Evolutionary conservation across 108 stramenopile genomes (phyloP), one percentile per base, ranked within the genome.

Genomic region (Schizochytrium sp.): DNA sequence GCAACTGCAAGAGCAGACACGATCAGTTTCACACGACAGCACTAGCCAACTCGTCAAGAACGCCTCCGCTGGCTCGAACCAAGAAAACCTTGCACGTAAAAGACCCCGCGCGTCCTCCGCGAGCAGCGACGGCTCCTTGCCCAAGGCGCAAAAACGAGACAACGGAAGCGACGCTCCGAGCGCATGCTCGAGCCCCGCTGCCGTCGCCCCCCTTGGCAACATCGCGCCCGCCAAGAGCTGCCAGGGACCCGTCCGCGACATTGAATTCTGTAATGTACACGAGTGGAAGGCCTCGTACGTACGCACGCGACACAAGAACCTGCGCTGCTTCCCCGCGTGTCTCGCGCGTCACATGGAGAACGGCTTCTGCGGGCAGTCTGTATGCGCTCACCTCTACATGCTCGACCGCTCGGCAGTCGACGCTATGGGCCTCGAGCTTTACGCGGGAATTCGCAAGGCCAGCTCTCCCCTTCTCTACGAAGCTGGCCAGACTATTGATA

Each of bases 241-340:
- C 2, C 34, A 34, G 34, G 34, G 34, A 34, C 34, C 34, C 34
- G 34, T 34, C 34, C 34, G 34, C 34, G 55, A 69, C 21, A 69
- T 69, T 23, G 21, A 69, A 28, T 69, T 69, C 18, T 69, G 63
- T 18, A 69, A 69, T 23, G 63, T 41, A 14, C 21, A 18, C 63
- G 63, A 14, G 8, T 69, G 63, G 63, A 69, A 69, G 25, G 21
- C 63, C 6, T 69, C 76, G 23, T 83, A 83, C 51, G 76, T 83
- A 16, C 45, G 76, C n/a, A 83, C 76, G 76, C 76, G 76, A 6
- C 76, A 83, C 51, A 83, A 83, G 51, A 83, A 83, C 51, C 51
- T 83, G 51, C 76, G 76, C 45, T 83, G 76, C 76, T 83, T 83
- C 28, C 76, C 76, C 10, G 51, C 48, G 19, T 83, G 76, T 23